A percentile compares a stretch with the other conserved stretches of the same genome.
These are phyloP conservation scores for Leptographium radiaticola DNA, from an alignment of 2,329 filamentous ascomycete genomes.

Conservation along the genomic window DNA sequence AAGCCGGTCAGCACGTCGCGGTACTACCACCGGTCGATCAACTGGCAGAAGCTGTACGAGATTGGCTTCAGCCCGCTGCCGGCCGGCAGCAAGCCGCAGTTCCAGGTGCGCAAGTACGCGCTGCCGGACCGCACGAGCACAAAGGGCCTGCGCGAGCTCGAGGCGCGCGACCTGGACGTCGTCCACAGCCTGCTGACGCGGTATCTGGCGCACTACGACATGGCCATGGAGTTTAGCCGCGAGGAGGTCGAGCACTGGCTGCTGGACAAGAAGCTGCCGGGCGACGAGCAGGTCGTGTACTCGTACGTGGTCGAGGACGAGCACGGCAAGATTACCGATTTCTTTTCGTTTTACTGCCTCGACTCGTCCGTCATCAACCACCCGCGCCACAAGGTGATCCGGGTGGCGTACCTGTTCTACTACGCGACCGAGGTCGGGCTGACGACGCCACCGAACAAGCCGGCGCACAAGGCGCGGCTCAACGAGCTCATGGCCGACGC, in stretches of 20 bases:
- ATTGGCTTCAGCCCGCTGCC: slow-evolving; percentile 89
- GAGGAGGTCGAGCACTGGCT: slow-evolving; percentile 86
- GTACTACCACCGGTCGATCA: slow-evolving; percentile 86
- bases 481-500: slow-evolving; percentile 74
- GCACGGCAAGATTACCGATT: slow-evolving; percentile 79
- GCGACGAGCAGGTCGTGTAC: slow-evolving; percentile 76
- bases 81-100: slow-evolving; percentile 65
- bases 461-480: slow-evolving; percentile 62
- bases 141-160: slow-evolving; percentile 68
- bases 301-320: slow-evolving; percentile 74
- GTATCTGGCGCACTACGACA: slow-evolving; percentile 68
- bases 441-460: slow-evolving; percentile 34
- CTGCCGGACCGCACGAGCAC: slow-evolving; percentile 63
- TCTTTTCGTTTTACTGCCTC: slow-evolving; percentile 92
- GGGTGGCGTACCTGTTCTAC: slow-evolving; percentile 93
- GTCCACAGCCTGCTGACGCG: slow-evolving; percentile 63
- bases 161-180: slow-evolving; percentile 60
- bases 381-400: slow-evolving; percentile 63
- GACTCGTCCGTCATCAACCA: slow-evolving; percentile 86
- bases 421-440: slow-evolving; percentile 80
- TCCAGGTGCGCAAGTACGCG: slow-evolving; percentile 76
- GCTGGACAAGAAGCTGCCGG: slow-evolving; percentile 50
- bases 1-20: slow-evolving; percentile 86
- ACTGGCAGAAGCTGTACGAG: slow-evolving; percentile 94
- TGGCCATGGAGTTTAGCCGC: slow-evolving; percentile 68